phyloP scores from a whole-genome alignment of 2,329 filamentous ascomycete species.

The Aspergillus udagawae region DNA sequence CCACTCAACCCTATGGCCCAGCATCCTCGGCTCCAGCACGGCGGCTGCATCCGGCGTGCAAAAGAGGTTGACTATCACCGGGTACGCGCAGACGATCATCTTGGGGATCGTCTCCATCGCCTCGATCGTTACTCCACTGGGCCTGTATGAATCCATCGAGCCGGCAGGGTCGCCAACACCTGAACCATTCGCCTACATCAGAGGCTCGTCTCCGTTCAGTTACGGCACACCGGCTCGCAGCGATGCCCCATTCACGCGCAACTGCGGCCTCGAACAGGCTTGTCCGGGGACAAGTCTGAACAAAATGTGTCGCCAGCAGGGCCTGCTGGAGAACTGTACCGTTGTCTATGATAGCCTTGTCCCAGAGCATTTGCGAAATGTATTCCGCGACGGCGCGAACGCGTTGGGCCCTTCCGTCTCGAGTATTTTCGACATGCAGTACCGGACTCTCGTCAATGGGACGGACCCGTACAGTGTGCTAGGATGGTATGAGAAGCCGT shows the following conservation, averaged over 20 bases:
- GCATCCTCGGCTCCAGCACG: slow-evolving; percentile 39
- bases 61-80: slow-evolving; percentile 20
- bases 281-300: slow-evolving; percentile 22
- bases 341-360: slow-evolving; percentile 31
- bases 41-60: slow-evolving; percentile 29
- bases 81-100: slow-evolving; percentile 23
- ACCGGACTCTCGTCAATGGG: slow-evolving; percentile 17
- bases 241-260: slow-evolving; percentile 28
- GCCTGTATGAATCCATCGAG: slow-evolving; percentile 41
- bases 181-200: slow-evolving; percentile 35
- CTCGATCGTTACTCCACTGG: slow-evolving; percentile 46
- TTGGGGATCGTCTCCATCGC: slow-evolving; percentile 36
- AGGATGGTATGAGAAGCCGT: slow-evolving; percentile 11
- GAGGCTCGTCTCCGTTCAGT: slow-evolving; percentile 37
- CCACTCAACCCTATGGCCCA: slow-evolving; percentile 43
- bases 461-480: neutral
- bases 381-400: slow-evolving; percentile 37
- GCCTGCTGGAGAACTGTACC: neutral
- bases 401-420: slow-evolving; percentile 31
- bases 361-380: slow-evolving; percentile 29
- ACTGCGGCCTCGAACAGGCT: slow-evolving; percentile 23
- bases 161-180: slow-evolving; percentile 11
- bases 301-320: neutral
- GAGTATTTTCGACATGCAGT: slow-evolving; percentile 45
- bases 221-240: slow-evolving; percentile 37